Base-by-base conservation (phyloP, 805 yeast genomes). In the Barnettozyma salicaria region DNA sequence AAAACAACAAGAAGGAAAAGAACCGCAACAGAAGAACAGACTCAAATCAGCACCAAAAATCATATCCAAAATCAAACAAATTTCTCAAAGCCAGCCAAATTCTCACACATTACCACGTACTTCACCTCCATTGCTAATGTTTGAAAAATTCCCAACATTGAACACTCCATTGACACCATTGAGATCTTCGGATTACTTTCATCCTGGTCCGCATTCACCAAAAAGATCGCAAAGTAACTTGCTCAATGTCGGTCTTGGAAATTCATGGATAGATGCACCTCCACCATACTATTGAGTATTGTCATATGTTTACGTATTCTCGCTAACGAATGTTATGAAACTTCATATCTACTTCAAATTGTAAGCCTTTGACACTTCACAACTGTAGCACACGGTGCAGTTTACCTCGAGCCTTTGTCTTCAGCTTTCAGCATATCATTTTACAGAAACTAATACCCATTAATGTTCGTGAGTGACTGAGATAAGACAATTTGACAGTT, bases 161-260 rank as follows among this genome's bases (percentile, higher is more conserved):
- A 21, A 30, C 26, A 32, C 49, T 14, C 43, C 52, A 20, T 13
- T 48, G n/a, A 34, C 44, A 7, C 44, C 49, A n/a, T 31, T 49
- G 31, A 41, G 40, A 24, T 23, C 46, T 27, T 24, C 47, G 6
- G 42, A 46, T 17, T 32, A 42, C n/a, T 42, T 44, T 19, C n/a
- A 32, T 16, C 38, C 42, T 3, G 34, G 50, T 17, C 30, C 45
- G 1, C 45, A 38, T 17, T 52, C 56, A 8, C 56, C 58, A 28
- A 38, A 49, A 26, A 50, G 53, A 29, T 53, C 58, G 2, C 55
- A 52, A 31, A 43, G 47, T 20, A 45, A 50, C 30, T 20, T 52
- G 17, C 28, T 37, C 44, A 43, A 43, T 30, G 45, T 48, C 32
- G 55, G 55, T 3, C 26, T 48, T 19, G 48, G 40, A 19, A 33